Percentiles rank a stretch among this genome's conserved stretches.
These are phyloP conservation scores for Purshia tridentata DNA, from an alignment of 306 rosid species.

Conservation along the genomic window DNA sequence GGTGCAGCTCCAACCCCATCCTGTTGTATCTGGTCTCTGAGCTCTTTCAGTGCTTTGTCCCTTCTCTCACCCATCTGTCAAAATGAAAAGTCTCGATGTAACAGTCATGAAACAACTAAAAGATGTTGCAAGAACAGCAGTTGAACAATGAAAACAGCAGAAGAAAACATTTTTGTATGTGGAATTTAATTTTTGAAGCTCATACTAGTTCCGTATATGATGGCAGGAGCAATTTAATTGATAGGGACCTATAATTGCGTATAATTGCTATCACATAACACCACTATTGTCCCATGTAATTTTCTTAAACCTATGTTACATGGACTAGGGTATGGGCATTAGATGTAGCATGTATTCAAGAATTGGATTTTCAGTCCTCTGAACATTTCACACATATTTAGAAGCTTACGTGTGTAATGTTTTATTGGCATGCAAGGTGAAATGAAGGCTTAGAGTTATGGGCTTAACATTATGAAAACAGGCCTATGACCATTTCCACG, in stretches of 20 bases:
- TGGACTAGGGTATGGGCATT: no score
- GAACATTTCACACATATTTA: no score
- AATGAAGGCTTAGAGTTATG: neutral
- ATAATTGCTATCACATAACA: no score
- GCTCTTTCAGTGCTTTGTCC: slow-evolving; percentile 85
- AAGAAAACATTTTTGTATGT: neutral
- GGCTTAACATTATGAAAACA: no score
- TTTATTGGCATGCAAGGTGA: neutral
- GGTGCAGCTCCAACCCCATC: slow-evolving; percentile 28
- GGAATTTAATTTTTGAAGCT: neutral
- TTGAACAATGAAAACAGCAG: neutral
- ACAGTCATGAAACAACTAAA: neutral
- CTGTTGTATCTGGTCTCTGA: slow-evolving; percentile 72
- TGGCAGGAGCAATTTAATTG: neutral
- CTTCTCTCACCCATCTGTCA: slow-evolving; percentile 87
- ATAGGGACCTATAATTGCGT: neutral
- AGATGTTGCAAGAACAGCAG: neutral
- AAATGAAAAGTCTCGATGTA: neutral
- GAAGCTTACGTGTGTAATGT: no score
- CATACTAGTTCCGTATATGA: neutral
- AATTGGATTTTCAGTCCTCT: no score
- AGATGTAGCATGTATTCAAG: no score
- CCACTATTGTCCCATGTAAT: no score
- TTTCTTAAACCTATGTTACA: no score
- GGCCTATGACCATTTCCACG: neutral